Evolutionary conservation across 768 basidiomycete genomes (phyloP).

Genomic region (Lentinula sp.): DNA sequence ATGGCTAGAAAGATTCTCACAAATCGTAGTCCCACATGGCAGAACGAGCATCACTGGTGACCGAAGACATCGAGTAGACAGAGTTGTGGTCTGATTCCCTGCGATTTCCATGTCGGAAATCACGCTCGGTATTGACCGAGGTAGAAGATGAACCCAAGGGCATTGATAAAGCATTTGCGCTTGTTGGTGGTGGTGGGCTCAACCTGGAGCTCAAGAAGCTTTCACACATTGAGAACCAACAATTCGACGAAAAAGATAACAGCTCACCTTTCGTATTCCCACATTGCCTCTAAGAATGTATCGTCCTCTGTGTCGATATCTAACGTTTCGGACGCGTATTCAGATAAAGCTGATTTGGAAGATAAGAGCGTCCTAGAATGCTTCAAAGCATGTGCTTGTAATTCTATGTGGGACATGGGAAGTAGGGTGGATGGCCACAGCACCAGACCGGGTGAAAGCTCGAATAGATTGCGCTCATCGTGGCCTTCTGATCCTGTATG

Average conservation of each 20-base stretch:
- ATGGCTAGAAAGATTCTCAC: neutral
- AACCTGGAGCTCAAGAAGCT: conserved; percentile 20
- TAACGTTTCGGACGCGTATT: conserved; percentile 27
- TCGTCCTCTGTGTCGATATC: conserved; percentile 18
- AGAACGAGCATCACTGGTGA: conserved; percentile 11
- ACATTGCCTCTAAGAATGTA: conserved; percentile 23
- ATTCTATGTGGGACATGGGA: conserved; percentile 30
- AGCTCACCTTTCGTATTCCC: conserved; percentile 32
- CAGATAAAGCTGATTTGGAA: conserved; percentile 33
- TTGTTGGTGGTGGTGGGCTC: conserved; percentile 11
- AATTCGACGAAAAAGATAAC: neutral
- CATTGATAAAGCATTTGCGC: neutral
- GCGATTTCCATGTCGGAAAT: neutral
- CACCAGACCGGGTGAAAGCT: conserved; percentile 42
- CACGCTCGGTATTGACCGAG: neutral
- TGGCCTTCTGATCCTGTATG: neutral
- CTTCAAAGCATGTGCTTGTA: conserved; percentile 45
- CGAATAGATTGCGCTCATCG: conserved; percentile 10
- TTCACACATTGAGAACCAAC: neutral
- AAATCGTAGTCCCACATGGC: conserved; percentile 16
- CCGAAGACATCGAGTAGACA: conserved; percentile 6
- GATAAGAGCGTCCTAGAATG: conserved; percentile 38
- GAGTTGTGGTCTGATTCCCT: neutral
- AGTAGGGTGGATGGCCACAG: conserved; percentile 38
- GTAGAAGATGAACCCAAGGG: neutral